Base-by-base conservation (phyloP, 2,329 filamentous ascomycete species). In the Fusarium sp. region DNA sequence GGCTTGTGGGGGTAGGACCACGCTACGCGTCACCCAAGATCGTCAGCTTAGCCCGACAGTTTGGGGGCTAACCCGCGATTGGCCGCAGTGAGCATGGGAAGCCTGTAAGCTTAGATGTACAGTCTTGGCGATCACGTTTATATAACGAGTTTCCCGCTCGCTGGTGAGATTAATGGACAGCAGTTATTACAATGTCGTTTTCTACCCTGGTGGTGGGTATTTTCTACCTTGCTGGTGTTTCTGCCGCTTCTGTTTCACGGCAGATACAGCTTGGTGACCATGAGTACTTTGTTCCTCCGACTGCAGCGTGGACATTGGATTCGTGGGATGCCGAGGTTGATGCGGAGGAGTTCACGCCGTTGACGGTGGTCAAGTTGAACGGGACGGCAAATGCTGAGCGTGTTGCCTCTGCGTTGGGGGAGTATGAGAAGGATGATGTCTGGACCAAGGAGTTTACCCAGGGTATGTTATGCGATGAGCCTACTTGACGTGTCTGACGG, bases 261-360 rank as follows among this genome's bases (percentile, higher is more conserved):
- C 69, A 71, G 37, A 71, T 71, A 15, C 52, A 71, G 9, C 15
- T 71, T 4, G 67, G 52, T 5, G 23, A 67, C 1, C 12, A 42
- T 33, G 67, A 71, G 37, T 71, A 63, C 42, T 71, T 71, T 63
- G 33, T 71, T 11, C 69, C 69, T 9, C 62, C 67, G 5, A 46
- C 39, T 0, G 37, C 39, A 19, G 33, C 67, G 1, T 71, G 69
- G 69, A 71, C 44, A 2, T 18, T 71, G 19, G 18, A 71, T 3
- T 58, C 48, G 2, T 71, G 69, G 67, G 16, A 59, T 23, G 6
- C 7, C 19, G 48, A 16, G 5, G 18, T 7, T 1, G 29, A 18
- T 19, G 10, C 19, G 2, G 56, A 52, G 0, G 68, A 70, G 12
- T 67, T 70, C 25, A 45, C 51, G 4, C 68, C 68, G 4, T 35